Base-by-base conservation (phyloP, 208 protist species). In the Leishmania braziliensis region DNA sequence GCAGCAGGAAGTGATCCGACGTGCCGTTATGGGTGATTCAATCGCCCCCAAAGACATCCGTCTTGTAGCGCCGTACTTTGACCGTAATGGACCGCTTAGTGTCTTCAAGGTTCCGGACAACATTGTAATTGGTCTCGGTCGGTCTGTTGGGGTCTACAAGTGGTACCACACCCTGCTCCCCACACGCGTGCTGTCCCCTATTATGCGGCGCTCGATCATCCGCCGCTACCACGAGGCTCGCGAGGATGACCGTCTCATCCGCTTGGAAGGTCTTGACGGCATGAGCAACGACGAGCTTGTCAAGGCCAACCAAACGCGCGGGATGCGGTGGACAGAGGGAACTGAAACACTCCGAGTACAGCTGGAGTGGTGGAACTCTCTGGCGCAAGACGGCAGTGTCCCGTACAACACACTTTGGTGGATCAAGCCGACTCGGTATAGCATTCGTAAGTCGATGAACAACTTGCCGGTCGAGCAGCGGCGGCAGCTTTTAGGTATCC, bases 381-480 rank as follows among this genome's bases (percentile, higher is more conserved):
- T 98, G 36, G 84, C 92, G 10, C 89, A 89, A 29, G 95, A 98
- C 78, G 86, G 88, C 60, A 90, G 83, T 77, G 92, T 96, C 2
- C 95, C 95, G 71, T 98, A 95, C 86, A 96, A 98, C 81, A 96
- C 93, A 39, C 86, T 98, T 26, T 98, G 95, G 85, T 98, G 93
- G 93, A 88, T 98, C 39, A 96, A 96, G 84, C 95, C 95, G 62
- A 96, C 90, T 6, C 90, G 93, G 51, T 96, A 95, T 86, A 93
- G 90, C 81, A 88, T 98, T 53, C 90, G 86, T 18, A 92, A 94
- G 78, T 95, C 95, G 43, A 95, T 98, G 92, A 95, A 92, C 78
- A 88, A 88, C 58, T 74, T 98, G 50, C 95, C 95, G 23, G 74
- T 96, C 26, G 88, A 93, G 65, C 93, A 96, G 78, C 93, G 95